Evolutionary conservation across 441 rosid species (phyloP), one percentile per base, ranked within the genome.

Genomic region (Aquilaria agallochum): DNA sequence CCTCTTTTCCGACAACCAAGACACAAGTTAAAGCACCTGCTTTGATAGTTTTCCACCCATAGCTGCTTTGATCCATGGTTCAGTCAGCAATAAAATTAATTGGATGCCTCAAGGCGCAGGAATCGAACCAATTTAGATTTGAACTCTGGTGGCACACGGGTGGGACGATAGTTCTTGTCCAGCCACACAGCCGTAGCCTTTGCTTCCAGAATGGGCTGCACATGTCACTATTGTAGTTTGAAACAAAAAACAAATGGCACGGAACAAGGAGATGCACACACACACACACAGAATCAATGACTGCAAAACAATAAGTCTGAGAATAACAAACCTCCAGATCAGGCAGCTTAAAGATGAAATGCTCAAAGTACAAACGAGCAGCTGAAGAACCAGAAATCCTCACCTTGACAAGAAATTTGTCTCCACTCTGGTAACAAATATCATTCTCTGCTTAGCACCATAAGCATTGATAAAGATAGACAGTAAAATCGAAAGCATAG

Each of bases 151-250:
- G 98, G 94, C 45, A 92, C 82, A 30, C 97, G 89, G 62, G 82
- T 80, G 53, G 90, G 98, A 53, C 80, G 86, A 58, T 90, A 86
- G 53, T 80, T 85, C 70, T 78, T 85, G 79, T 90, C 92, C 12
- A 93, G 94, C 94, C 92, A 90, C 50, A 88, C 96, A 40, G 77
- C 94, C 0, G 78, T 77, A 42, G 76, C 97, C 80, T 83, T 88
- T 30, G 98, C 98, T 68, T 88, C 85, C 77, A 92, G 67, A 58
- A 90, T 68, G 51, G 89, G 84, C 92, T 90, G 88, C 62, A 63
- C 20, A 57, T 34, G 27, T 31, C 15, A 46, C 3, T 15, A 50
- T 56, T 15, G 56, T 47, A 51, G 52, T 49, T 12, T n/a, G 40
- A 11, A 59, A 65, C 27, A 42, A 68, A 45, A 64, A 45, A 51